Conservation (phyloP, 495 filamentous ascomycete genomes). For the Neurospora africana region DNA sequence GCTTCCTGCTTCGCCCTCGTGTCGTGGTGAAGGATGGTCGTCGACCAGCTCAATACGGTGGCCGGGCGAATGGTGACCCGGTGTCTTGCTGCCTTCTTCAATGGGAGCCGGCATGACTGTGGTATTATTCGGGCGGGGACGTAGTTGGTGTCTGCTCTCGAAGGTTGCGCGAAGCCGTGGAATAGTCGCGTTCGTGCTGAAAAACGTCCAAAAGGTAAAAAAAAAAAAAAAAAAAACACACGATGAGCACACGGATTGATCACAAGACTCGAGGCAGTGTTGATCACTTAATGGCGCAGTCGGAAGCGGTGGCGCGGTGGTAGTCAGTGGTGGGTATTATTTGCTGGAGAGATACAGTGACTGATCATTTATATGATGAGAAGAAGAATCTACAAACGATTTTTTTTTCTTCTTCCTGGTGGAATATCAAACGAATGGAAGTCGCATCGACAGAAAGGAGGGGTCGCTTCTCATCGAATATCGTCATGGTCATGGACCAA, state of each 20-base stretch:
- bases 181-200: background rate
- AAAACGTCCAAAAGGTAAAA: background rate
- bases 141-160: background rate
- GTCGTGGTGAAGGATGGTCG: constrained; percentile 26
- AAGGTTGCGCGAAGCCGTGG: background rate
- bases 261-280: background rate
- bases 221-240: background rate
- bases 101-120: constrained; percentile 25
- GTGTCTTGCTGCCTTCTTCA: constrained; percentile 23
- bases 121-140: background rate
- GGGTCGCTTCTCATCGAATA: background rate
- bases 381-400: background rate
- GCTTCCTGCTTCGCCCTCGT: constrained; percentile 29
- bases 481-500: background rate
- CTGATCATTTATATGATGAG: background rate
- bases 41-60: constrained; percentile 33
- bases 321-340: background rate
- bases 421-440: background rate
- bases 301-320: background rate
- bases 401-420: background rate
- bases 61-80: constrained; percentile 10
- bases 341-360: background rate
- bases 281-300: background rate
- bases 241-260: background rate
- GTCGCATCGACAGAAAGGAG: background rate